Base-by-base conservation (phyloP, 331 rosid genomes). In the Rosa hybrid region DNA sequence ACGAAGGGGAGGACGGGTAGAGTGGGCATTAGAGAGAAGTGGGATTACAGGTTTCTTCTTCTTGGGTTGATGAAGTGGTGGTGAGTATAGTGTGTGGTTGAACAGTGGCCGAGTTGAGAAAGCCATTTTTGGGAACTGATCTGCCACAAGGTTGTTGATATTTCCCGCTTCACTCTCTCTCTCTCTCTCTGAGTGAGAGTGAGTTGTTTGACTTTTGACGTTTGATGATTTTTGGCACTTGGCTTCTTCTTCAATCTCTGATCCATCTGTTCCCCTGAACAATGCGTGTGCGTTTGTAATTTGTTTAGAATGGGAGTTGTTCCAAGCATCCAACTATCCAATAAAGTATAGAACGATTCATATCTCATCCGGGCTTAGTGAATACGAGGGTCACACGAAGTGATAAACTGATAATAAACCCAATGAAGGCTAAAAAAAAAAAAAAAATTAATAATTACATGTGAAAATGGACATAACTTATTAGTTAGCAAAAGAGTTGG, bases 61-160 rank as follows among this genome's bases (percentile, higher is more conserved):
- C 27, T 68, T 84, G 67, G 72, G 17, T 14, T 74, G 86, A 73
- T 70, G 88, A 63, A 81, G 86, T 1, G 41, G 79, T 8, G 88
- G 60, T 51, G 78, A 9, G 44, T 12, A 20, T 27, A 54, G 74
- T 8, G 75, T 77, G 8, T 16, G 81, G 69, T 68, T 86, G 86
- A 83, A 77, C 76, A 89, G 78, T n/a, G 91, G 84, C 23, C 56
- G 82, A 68, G 83, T 76, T 62, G 90, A 86, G 86, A 38, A 84
- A 69, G 88, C 90, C 98, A 90, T 92, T 48, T 38, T 38, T 65
- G n/a, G 72, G 68, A 7, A 14, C 20, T 50, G 34, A 64, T 46
- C 1, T 30, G 17, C 42, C 30, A n/a, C 73, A 82, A 60, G 12
- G 23, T 69, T 53, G 68, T 25, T 60, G 79, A 67, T 25, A 60